Conservation (phyloP, 192 early-diverging fungal genomes). For the Podila epicladia region DNA sequence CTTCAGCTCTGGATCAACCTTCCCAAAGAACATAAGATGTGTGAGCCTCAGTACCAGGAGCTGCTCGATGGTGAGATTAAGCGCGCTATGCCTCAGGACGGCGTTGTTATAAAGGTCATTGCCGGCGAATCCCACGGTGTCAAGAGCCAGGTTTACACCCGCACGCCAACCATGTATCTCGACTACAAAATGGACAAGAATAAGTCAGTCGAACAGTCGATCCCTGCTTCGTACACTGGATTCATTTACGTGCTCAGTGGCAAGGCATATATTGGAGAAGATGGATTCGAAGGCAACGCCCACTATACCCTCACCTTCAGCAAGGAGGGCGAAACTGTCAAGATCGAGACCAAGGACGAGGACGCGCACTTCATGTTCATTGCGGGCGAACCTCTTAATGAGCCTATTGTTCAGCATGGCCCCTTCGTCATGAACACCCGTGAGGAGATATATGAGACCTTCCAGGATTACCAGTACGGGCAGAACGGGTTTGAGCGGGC, state of each 20-base stretch:
- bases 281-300: conserved; percentile 12
- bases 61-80: conserved; percentile 24
- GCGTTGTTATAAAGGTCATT: conserved; percentile 24
- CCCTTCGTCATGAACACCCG: conserved; percentile 73
- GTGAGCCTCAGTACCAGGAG: conserved; percentile 52
- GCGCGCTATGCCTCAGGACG: neutral
- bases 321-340: conserved; percentile 16
- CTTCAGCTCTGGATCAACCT: conserved; percentile 76
- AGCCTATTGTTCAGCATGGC: conserved; percentile 63
- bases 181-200: conserved; percentile 21
- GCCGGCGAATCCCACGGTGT: conserved; percentile 36
- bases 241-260: conserved; percentile 34
- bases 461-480: conserved; percentile 66
- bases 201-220: conserved; percentile 11
- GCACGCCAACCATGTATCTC: conserved; percentile 37
- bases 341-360: conserved; percentile 26
- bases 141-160: conserved; percentile 9
- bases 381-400: conserved; percentile 54
- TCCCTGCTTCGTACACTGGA: conserved; percentile 24
- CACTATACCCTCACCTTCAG: conserved; percentile 10
- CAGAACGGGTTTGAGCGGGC: conserved; percentile 76
- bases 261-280: conserved; percentile 15
- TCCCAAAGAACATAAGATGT: conserved; percentile 58
- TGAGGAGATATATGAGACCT: conserved; percentile 61
- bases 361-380: conserved; percentile 31